Base-by-base conservation (phyloP, 805 yeast species). In the Wickerhamomyces rabaulensis region DNA sequence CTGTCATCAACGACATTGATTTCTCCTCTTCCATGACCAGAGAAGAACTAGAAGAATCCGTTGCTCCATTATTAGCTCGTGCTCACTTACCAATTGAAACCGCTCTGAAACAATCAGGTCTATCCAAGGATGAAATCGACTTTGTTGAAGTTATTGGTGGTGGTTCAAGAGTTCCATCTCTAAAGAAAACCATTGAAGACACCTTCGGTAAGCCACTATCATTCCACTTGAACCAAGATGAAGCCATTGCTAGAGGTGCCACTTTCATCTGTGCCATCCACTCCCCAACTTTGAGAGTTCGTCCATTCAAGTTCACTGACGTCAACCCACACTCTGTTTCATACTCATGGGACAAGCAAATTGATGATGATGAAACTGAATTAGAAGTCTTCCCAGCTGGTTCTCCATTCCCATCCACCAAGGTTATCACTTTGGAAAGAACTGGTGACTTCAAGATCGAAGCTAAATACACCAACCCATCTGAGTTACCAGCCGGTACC, bases 201-300 rank as follows among this genome's bases (percentile, higher is more conserved):
- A 76, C 87, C 55, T 89, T 94, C 67, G 87, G 87, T 68, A 87
- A 87, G 74, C 84, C 75, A 61, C 76, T 94, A 66, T 87, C 97
- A 37, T 86, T 87, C 76, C 95, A 98, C 59, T 81, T 95, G 73
- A 94, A 94, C 80, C 97, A 91, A 75, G 99, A 94, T 67, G 99
- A 94, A 79, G 97, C 99, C 53, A 86, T 92, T 67, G 98, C 99
- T 47, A 88, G 92, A 71, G 99, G 99, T 76, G 95, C 96, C 62
- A 97, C 99, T 42, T 94, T 94, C 73, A 87, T 94, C 64, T 94
- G 99, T 71, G 99, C 99, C 58, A 87, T 90, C 75, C 98, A 91
- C 78, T 92, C 98, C 31, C 99, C 99, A 71, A 91, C 97, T 55
- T 82, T 94, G 62, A 87, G 99, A 75, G 99, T 94, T 45, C 87